Evolutionary conservation across 257 asterid species (phyloP).

Genomic region (Handroanthus guayacan): DNA sequence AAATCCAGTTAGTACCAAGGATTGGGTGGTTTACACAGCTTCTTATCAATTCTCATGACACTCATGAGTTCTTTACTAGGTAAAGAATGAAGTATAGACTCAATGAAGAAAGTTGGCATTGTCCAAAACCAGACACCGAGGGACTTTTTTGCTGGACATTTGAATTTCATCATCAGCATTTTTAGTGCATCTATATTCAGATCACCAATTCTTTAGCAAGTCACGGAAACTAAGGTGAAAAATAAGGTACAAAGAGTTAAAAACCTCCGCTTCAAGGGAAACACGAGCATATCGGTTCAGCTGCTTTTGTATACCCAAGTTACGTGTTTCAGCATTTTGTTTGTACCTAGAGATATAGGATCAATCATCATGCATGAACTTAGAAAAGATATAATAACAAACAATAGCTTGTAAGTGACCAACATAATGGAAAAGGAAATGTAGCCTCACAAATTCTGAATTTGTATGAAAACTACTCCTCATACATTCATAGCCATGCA

Average conservation of each 20-base stretch:
- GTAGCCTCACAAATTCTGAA: not conserved
- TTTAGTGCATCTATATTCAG: not conserved
- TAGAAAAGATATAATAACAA: conserved; percentile 21
- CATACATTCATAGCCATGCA: not conserved
- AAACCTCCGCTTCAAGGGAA: conserved; percentile 88
- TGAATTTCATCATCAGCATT: conserved; percentile 14
- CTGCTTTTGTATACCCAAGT: conserved; percentile 73
- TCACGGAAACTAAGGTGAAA: conserved; percentile 8
- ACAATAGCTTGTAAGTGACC: conserved; percentile 21
- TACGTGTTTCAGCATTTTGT: conserved; percentile 66
- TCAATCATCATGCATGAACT: conserved; percentile 28
- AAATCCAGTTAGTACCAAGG: not conserved
- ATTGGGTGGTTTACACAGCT: not conserved
- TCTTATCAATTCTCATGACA: not conserved
- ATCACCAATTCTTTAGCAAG: conserved; percentile 14
- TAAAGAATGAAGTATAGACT: not conserved
- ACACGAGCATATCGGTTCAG: conserved; percentile 82
- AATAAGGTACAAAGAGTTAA: conserved; percentile 19
- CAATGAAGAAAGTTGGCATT: not conserved
- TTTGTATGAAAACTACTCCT: not conserved
- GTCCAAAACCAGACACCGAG: conserved; percentile 3
- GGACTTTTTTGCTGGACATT: not conserved
- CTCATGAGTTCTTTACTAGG: not conserved
- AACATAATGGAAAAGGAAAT: conserved; percentile 16
- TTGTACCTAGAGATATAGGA: conserved; percentile 66